A percentile compares a stretch with the other conserved stretches of the same genome.
phyloP scores from a whole-genome alignment of 2,329 filamentous ascomycete genomes.

The Diaporthe humulicola region DNA sequence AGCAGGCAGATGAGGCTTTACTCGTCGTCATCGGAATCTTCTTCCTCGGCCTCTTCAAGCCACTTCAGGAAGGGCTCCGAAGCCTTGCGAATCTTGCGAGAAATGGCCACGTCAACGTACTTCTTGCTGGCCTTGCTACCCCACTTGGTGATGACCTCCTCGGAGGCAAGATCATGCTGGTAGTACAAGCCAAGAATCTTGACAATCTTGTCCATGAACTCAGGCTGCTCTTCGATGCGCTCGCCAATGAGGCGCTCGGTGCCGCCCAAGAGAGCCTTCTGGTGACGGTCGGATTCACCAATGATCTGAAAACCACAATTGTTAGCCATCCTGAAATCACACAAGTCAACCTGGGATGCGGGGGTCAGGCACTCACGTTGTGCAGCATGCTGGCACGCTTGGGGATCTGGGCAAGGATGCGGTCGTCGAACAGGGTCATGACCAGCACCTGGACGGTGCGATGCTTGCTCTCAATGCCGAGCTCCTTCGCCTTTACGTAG shows the following conservation, averaged over 20 bases:
- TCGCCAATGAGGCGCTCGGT: constrained; percentile 89
- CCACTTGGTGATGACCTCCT: constrained; percentile 92
- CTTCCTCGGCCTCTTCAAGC: constrained; percentile 88
- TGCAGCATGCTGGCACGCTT: constrained; percentile 89
- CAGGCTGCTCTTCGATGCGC: constrained; percentile 81
- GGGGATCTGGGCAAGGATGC: constrained; percentile 88
- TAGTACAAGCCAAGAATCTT: constrained; percentile 93
- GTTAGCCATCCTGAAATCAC: constrained; percentile 46
- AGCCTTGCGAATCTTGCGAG: constrained; percentile 95
- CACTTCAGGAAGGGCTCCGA: constrained; percentile 94
- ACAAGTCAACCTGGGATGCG: background rate
- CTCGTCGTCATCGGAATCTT: constrained; percentile 60
- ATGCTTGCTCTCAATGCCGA: constrained; percentile 95
- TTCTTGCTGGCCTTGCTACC: constrained; percentile 97
- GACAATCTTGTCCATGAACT: constrained; percentile 81
- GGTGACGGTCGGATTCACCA: constrained; percentile 85
- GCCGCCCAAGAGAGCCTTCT: constrained; percentile 95
- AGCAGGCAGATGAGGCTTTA: constrained; percentile 37
- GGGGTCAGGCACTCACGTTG: constrained; percentile 68
- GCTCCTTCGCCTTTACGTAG: constrained; percentile 96
- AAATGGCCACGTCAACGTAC: constrained; percentile 89
- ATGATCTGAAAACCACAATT: constrained; percentile 68
- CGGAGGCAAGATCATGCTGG: constrained; percentile 87
- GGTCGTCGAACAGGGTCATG: constrained; percentile 93
- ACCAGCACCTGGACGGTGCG: constrained; percentile 92